phyloP scores from a whole-genome alignment of 768 basidiomycete genomes.

The Tephrocybe sp. region DNA sequence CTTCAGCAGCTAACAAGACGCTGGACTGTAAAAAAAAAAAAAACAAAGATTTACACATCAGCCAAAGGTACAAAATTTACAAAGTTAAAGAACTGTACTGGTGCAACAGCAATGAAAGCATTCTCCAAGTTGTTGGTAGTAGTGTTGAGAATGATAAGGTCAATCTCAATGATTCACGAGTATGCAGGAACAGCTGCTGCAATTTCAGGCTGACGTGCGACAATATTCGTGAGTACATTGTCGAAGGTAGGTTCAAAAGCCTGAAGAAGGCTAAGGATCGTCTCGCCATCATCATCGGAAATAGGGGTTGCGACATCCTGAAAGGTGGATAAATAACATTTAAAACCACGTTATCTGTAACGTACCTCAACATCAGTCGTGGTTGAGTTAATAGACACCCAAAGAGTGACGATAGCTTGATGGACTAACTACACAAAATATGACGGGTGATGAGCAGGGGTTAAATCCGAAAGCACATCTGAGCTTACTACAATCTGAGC shows the following conservation, averaged over 20 bases:
- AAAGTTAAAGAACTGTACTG: conserved; percentile 19
- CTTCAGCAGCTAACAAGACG: conserved; percentile 14
- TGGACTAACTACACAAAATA: conserved; percentile 25
- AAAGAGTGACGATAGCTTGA: conserved; percentile 22
- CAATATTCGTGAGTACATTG: conserved; percentile 21
- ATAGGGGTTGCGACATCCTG: conserved; percentile 23
- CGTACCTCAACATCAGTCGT: conserved; percentile 28
- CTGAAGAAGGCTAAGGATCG: conserved; percentile 23
- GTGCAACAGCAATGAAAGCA: conserved; percentile 26
- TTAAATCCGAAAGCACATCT: conserved; percentile 19
- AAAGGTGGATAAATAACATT: background rate
- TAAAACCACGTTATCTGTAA: background rate
- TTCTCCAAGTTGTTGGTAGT: conserved; percentile 20
- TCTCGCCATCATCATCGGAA: conserved; percentile 22
- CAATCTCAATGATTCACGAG: conserved; percentile 27
- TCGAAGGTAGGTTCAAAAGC: conserved; percentile 27
- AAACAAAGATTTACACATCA: background rate
- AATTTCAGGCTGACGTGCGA: conserved; percentile 26
- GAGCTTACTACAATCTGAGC: too few species aligned
- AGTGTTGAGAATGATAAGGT: conserved; percentile 24
- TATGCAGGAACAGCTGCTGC: conserved; percentile 25
- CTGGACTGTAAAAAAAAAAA: conserved; percentile 20
- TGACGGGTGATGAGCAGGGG: background rate
- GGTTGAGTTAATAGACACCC: conserved; percentile 21
- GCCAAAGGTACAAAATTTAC: background rate